A percentile compares a stretch with the other conserved stretches of the same genome.
Evolutionary conservation across 2,329 filamentous ascomycete genomes (phyloP).

Genomic region (Samsoniella hepiali): DNA sequence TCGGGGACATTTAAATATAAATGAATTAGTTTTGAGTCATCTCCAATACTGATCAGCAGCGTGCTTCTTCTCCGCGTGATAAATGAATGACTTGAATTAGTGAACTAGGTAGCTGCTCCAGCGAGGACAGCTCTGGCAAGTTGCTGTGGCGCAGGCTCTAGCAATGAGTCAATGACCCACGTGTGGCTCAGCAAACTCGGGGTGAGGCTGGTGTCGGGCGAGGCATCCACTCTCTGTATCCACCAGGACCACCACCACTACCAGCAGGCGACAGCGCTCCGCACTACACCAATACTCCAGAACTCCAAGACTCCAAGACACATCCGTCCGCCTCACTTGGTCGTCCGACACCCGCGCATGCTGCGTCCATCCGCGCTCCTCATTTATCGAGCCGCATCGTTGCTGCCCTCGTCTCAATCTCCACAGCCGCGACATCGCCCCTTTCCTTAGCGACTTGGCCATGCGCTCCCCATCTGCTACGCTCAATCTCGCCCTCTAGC

Average conservation of each 20-base stretch:
- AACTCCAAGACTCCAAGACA: neutral
- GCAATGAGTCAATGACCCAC: too few relatives aligned
- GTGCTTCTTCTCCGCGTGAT: neutral
- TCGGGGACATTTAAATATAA: neutral
- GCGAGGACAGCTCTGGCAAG: neutral
- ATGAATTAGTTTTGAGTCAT: neutral
- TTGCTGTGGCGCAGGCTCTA: neutral
- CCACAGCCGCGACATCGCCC: neutral
- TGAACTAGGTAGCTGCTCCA: too few relatives aligned
- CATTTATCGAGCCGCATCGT: neutral
- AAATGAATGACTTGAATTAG: too few relatives aligned
- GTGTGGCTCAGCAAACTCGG: neutral
- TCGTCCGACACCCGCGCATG: neutral
- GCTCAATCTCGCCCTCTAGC: neutral
- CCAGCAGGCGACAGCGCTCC: neutral
- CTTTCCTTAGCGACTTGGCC: neutral
- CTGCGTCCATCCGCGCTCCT: neutral
- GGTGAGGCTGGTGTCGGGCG: conserved; percentile 8
- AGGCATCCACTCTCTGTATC: conserved; percentile 10
- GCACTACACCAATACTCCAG: neutral
- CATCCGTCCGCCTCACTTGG: conserved; percentile 7
- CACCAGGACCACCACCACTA: neutral
- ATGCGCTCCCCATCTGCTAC: neutral
- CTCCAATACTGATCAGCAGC: neutral
- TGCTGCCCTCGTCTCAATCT: neutral